phyloP scores from a whole-genome alignment of 1,284 basidiomycete genomes.

The Cystobasidiaceae sp. region DNA sequence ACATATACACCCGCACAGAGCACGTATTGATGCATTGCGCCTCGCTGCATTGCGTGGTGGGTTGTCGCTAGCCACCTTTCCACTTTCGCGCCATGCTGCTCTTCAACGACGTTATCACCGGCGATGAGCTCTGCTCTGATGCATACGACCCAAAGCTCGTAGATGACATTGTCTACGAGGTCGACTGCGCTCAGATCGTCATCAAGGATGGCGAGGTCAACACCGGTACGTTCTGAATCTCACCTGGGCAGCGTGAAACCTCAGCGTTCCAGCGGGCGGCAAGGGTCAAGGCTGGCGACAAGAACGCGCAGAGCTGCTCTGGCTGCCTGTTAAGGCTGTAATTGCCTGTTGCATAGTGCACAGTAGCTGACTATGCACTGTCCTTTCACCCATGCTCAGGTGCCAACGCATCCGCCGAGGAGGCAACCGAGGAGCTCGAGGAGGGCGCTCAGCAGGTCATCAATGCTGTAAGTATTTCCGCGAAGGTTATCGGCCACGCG shows the following conservation, averaged over 20 bases:
- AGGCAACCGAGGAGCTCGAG: conserved; percentile 74
- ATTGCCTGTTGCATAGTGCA: not conserved
- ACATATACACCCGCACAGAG: no score
- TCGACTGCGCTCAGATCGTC: conserved; percentile 71
- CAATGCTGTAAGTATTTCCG: conserved; percentile 61
- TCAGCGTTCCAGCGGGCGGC: no score
- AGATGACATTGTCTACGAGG: conserved; percentile 83
- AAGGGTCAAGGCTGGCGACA: no score
- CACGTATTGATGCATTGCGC: not conserved
- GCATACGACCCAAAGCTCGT: conserved; percentile 74
- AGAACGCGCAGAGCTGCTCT: no score
- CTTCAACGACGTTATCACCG: conserved; percentile 63
- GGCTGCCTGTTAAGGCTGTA: not conserved
- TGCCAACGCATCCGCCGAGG: conserved; percentile 88
- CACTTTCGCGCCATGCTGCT: conserved; percentile 59
- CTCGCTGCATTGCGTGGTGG: not conserved
- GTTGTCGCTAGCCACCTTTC: not conserved
- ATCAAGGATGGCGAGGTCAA: conserved; percentile 81
- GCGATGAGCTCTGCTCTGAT: conserved; percentile 94
- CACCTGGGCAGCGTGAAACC: not conserved
- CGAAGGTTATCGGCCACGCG: not conserved
- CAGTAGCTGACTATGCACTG: not conserved
- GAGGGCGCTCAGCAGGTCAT: conserved; percentile 72
- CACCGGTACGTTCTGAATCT: conserved; percentile 60
- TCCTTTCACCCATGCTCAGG: conserved; percentile 51